Evolutionary conservation across 2,329 filamentous ascomycete genomes (phyloP).

Genomic region (Hirsutella minnesotensis): DNA sequence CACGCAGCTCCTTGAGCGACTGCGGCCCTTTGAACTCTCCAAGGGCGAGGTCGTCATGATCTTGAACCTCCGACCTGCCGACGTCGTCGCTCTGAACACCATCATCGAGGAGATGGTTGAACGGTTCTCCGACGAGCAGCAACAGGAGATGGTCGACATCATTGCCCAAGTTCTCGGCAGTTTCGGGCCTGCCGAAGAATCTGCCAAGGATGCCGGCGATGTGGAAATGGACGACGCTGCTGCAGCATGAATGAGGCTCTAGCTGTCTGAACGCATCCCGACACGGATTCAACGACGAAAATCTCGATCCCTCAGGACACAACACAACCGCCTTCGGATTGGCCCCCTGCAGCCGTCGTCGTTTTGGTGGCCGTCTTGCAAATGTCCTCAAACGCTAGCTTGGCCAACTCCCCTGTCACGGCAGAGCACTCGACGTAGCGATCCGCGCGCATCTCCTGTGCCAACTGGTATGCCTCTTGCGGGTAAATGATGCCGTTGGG

Average conservation of each 20-base stretch:
- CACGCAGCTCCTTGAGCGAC: constrained; percentile 37
- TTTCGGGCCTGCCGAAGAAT: constrained; percentile 22
- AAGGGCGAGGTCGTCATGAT: constrained; percentile 61
- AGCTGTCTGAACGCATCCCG: background rate
- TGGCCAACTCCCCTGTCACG: constrained; percentile 45
- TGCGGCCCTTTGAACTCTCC: constrained; percentile 47
- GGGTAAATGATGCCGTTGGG: constrained; percentile 50
- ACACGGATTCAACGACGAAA: background rate
- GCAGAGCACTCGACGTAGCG: constrained; percentile 55
- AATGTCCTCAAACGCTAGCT: constrained; percentile 47
- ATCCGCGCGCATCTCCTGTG: constrained; percentile 48
- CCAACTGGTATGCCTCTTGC: constrained; percentile 44
- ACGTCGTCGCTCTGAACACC: constrained; percentile 45
- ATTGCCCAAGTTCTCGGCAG: constrained; percentile 47
- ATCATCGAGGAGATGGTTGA: constrained; percentile 54
- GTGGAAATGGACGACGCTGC: constrained; percentile 15
- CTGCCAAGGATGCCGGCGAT: constrained; percentile 21
- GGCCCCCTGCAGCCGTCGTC: constrained; percentile 31
- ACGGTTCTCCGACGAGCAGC: constrained; percentile 47
- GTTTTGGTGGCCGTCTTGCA: constrained; percentile 42
- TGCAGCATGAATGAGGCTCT: constrained; percentile 10
- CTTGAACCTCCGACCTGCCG: constrained; percentile 50
- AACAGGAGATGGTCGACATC: constrained; percentile 43
- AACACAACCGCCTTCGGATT: constrained; percentile 43
- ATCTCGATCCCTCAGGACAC: constrained; percentile 26